These are phyloP conservation scores for Clavispora asparagi DNA, from an alignment of 805 yeast genomes.

Conservation along the genomic window DNA sequence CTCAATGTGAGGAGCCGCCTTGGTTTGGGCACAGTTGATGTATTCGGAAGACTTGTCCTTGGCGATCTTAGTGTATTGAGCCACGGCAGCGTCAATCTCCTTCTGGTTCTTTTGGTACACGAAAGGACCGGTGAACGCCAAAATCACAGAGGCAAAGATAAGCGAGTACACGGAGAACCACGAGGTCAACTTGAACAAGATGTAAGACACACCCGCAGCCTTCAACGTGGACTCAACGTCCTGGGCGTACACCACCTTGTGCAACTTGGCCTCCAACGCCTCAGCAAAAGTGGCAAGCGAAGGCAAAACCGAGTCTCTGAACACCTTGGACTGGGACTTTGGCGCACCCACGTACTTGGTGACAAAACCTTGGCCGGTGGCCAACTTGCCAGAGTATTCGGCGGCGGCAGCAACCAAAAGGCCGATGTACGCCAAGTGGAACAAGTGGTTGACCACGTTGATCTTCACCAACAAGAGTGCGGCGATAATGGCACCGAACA, in stretches of 20 bases:
- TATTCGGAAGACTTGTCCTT: slow-evolving; percentile 46
- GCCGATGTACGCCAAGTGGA: slow-evolving; percentile 55
- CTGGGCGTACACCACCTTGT: slow-evolving; percentile 59
- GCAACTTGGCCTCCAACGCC: slow-evolving; percentile 46
- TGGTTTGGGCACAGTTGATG: slow-evolving; percentile 32
- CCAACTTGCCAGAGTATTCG: slow-evolving; percentile 68
- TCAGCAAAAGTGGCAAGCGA: slow-evolving; percentile 42
- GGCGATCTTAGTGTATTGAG: slow-evolving; percentile 38
- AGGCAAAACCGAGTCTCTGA: slow-evolving; percentile 38
- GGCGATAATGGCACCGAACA: slow-evolving; percentile 59
- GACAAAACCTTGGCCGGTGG: slow-evolving; percentile 78
- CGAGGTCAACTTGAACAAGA: slow-evolving; percentile 67
- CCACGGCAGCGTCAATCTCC: slow-evolving; percentile 66
- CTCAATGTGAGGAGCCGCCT: slow-evolving; percentile 54
- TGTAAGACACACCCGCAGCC: slow-evolving; percentile 62
- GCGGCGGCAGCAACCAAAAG: slow-evolving; percentile 63
- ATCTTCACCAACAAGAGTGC: slow-evolving; percentile 57
- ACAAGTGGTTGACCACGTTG: slow-evolving; percentile 55
- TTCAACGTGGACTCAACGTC: slow-evolving; percentile 69
- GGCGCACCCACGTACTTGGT: slow-evolving; percentile 67
- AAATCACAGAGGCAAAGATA: slow-evolving; percentile 49
- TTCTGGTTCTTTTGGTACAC: slow-evolving; percentile 69
- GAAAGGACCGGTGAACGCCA: slow-evolving; percentile 71
- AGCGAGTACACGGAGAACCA: slow-evolving; percentile 70
- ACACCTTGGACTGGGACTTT: slow-evolving; percentile 27